Conservation (phyloP, 2,329 filamentous ascomycete species). For the Penicillium sp. region DNA sequence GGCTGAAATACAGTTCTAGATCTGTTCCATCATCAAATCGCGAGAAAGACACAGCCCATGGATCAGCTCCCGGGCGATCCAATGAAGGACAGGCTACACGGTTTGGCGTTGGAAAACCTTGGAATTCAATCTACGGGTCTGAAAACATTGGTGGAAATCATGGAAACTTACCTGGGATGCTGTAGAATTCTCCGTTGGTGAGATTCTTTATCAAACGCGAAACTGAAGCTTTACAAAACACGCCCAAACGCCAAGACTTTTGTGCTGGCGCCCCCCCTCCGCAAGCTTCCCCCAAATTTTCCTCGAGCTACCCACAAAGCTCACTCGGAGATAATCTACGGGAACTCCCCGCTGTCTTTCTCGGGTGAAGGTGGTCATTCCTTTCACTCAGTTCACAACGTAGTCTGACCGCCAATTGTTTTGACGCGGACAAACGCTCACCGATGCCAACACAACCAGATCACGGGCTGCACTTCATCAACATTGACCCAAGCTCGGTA, state of each 20-base stretch:
- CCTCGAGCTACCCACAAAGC: not conserved
- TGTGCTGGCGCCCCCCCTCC: not conserved
- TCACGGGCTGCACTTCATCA: conserved; percentile 4
- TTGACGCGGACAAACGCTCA: too few species aligned
- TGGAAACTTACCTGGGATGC: too few species aligned
- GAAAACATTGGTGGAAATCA: too few species aligned
- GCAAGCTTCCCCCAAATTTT: not conserved
- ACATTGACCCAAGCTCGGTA: conserved; percentile 3
- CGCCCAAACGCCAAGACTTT: not conserved
- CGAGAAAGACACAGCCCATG: too few species aligned
- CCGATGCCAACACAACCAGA: not conserved
- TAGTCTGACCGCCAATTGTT: too few species aligned
- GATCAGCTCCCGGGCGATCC: not conserved
- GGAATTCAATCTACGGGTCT: too few species aligned
- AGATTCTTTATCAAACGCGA: not conserved
- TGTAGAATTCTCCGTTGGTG: too few species aligned
- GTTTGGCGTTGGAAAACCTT: too few species aligned
- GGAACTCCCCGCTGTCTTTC: not conserved
- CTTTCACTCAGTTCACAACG: not conserved
- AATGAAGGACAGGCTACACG: too few species aligned
- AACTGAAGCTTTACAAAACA: not conserved
- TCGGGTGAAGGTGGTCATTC: not conserved
- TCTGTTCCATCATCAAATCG: too few species aligned
- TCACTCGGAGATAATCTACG: not conserved
- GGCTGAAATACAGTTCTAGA: too few species aligned